Base-by-base conservation (phyloP, 164 flowering plant genomes). In the Vitis labrusca region DNA sequence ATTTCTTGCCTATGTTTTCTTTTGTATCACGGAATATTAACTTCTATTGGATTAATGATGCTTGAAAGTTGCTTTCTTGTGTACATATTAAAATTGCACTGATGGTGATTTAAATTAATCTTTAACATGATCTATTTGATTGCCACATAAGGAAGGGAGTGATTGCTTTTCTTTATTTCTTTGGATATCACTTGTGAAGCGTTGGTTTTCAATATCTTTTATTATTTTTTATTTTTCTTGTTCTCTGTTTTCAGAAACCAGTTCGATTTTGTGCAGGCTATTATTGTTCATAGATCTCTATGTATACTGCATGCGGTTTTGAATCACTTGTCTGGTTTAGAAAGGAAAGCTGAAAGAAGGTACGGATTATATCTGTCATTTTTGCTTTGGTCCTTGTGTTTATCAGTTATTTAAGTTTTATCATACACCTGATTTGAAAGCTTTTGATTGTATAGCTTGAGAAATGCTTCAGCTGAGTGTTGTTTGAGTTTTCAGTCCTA, bases 211-310 rank as follows among this genome's bases (percentile, higher is more conserved):
- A 10, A 5, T 59, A 3, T 14, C 14, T 59, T 11, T 13, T 11
- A 32, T 10, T 17, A 17, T 4, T 44, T 2, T 32, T 44, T 37
- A 5, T 48, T 8, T 5, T 13, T 47, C 29, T 54, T 14, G 23
- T 55, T 8, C 15, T 14, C 19, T 59, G 27, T 13, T 65, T 58
- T 68, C 50, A 54, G 54, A 27, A 10, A 49, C 11, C 59, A 5
- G 11, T 71, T 59, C 48, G 55, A 61, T 64, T 48, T 71, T 57
- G 51, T 81, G 57, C 87, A 94, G 98, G 91, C 32, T 58, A 77
- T 72, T 66, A 72, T 94, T 76, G 80, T 82, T 65, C 71, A 78
- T 62, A 81, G 84, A 59, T 87, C 92, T 54, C 81, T 94, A 23
- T 77, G 80, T 59, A 79, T 92, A 57, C 70, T 94, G 67, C 91